Conservation (phyloP, 2,329 filamentous ascomycete genomes). For the Fusarium annulatum region DNA sequence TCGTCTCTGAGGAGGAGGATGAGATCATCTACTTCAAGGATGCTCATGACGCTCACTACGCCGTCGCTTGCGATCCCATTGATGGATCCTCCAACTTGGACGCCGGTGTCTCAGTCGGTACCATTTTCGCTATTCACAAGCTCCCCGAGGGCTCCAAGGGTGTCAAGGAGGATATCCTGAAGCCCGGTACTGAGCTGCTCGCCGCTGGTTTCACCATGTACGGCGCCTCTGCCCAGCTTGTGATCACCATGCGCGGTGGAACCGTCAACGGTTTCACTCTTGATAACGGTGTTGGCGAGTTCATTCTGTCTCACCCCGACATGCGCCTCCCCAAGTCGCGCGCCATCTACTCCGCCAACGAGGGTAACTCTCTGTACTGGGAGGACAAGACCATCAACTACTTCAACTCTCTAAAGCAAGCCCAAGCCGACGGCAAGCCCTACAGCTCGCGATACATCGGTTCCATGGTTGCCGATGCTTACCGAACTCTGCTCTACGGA, state of each 20-base stretch:
- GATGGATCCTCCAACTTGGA: constrained; percentile 98
- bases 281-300: constrained; percentile 96
- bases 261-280: constrained; percentile 97
- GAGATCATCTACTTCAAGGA: constrained; percentile 88
- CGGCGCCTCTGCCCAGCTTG: constrained; percentile 93
- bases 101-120: constrained; percentile 96
- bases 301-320: constrained; percentile 96
- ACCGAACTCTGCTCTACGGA: constrained; percentile 93
- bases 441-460: constrained; percentile 97
- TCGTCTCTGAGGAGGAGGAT: constrained; percentile 99
- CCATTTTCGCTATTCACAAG: constrained; percentile 96
- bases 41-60: constrained; percentile 83
- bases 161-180: constrained; percentile 86
- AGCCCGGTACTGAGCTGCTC: constrained; percentile 89
- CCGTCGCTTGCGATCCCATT: constrained; percentile 96
- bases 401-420: constrained; percentile 88
- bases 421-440: constrained; percentile 80
- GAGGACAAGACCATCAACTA: constrained; percentile 87
- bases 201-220: constrained; percentile 99
- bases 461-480: constrained; percentile 98
- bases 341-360: constrained; percentile 97
- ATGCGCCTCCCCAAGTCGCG: constrained; percentile 87
- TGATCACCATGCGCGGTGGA: constrained; percentile 95
- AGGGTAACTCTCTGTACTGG: constrained; percentile 98
- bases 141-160: constrained; percentile 80